Conservation (phyloP, 176 grass and related monocot genomes). For the Oropetium thomaeum region DNA sequence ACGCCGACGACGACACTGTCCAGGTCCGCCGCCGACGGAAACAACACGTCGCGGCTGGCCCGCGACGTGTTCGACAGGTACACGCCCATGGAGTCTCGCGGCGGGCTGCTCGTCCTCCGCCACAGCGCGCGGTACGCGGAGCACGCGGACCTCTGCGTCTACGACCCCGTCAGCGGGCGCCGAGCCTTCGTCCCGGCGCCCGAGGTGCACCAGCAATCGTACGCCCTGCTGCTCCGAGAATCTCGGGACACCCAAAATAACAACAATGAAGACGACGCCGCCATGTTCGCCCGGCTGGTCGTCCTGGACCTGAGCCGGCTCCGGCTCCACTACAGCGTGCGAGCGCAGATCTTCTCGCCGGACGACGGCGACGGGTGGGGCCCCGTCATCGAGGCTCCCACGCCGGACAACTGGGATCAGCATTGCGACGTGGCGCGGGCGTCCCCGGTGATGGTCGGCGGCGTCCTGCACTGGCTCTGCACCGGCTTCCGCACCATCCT, state of each 20-base stretch:
- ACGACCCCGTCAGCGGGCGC: not conserved
- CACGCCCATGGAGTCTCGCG: not conserved
- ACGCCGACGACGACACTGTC: not conserved
- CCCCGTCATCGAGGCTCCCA: not conserved
- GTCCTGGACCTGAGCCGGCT: not conserved
- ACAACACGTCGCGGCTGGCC: not conserved
- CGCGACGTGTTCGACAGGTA: not conserved
- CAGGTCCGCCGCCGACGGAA: not conserved
- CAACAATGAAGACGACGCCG: too few species aligned
- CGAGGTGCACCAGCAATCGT: not conserved
- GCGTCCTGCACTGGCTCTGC: not conserved
- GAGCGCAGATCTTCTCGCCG: not conserved
- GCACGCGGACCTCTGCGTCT: not conserved
- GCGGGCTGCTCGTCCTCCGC: conserved; percentile 8
- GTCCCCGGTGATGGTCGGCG: conserved; percentile 4
- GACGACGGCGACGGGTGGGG: not conserved
- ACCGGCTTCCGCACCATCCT: not conserved
- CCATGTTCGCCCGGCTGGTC: not conserved
- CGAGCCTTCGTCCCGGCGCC: not conserved
- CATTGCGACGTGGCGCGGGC: not conserved
- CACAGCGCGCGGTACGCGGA: not conserved
- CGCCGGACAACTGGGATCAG: not conserved
- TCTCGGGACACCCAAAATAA: too few species aligned
- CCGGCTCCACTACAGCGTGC: not conserved
- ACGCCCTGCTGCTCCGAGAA: not conserved